Percentiles rank a stretch among this genome's conserved stretches.
These are phyloP conservation scores for Pyracantha coccinea DNA, from an alignment of 331 rosid genomes.

Conservation along the genomic window DNA sequence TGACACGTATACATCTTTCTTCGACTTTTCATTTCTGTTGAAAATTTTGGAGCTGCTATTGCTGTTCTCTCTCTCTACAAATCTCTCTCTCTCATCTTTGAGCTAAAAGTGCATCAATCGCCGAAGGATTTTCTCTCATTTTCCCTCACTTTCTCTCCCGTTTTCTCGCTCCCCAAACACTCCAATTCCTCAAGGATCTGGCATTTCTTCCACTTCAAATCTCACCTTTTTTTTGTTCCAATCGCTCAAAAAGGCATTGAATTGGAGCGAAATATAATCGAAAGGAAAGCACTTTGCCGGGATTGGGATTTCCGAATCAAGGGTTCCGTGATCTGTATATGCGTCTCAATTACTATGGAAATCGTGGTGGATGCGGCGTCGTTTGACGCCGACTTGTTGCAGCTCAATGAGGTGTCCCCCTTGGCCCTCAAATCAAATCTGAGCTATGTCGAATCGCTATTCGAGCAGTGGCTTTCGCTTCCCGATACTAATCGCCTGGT, in stretches of 20 bases:
- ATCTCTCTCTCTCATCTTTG: conserved; percentile 10
- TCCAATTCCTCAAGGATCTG: conserved; percentile 45
- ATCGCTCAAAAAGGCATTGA: neutral
- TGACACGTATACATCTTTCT: conserved; percentile 20
- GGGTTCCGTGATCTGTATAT: conserved; percentile 33
- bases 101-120: conserved; percentile 26
- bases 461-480: conserved; percentile 92
- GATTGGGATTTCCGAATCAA: conserved; percentile 24
- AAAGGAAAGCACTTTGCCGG: conserved; percentile 3
- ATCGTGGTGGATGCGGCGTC: conserved; percentile 67
- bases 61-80: neutral
- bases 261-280: neutral
- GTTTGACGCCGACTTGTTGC: conserved; percentile 83
- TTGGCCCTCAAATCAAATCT: conserved; percentile 70
- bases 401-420: conserved; percentile 78
- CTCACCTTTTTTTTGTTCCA: neutral
- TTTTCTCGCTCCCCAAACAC: conserved; percentile 12
- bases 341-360: conserved; percentile 67
- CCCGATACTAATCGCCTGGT: conserved; percentile 84
- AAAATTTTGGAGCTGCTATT: conserved; percentile 12
- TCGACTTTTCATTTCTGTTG: neutral
- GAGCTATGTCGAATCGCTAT: conserved; percentile 63
- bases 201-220: conserved; percentile 32
- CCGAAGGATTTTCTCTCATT: conserved; percentile 1
- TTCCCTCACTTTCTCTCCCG: conserved; percentile 8